phyloP scores from a whole-genome alignment of 768 basidiomycete genomes.

The Peribolospora baueri region DNA sequence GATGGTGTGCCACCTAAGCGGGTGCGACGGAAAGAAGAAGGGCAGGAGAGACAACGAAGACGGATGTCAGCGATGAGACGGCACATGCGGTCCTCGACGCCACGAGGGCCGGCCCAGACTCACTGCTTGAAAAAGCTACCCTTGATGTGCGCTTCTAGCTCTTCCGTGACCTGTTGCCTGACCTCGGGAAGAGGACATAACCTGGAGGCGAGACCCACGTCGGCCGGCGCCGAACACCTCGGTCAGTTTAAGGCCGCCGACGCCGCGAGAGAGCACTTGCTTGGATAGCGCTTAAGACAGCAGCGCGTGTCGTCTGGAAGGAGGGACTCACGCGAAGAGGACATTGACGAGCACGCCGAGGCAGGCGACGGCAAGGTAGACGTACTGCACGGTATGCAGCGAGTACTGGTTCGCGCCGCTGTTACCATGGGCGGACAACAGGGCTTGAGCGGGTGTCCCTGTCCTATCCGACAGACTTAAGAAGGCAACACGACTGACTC shows the following conservation, averaged over 20 bases:
- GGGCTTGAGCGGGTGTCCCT: neutral
- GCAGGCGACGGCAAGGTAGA: constrained; percentile 15
- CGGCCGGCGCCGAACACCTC: too few relatives aligned
- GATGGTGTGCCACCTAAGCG: constrained; percentile 6
- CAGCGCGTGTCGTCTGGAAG: constrained; percentile 3
- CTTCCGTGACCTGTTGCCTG: constrained; percentile 8
- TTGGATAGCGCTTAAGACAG: too few relatives aligned
- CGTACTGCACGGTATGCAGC: constrained; percentile 12
- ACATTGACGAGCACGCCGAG: constrained; percentile 13
- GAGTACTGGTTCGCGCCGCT: constrained; percentile 4
- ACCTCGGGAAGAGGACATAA: constrained; percentile 13
- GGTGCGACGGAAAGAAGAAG: neutral
- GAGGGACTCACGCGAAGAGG: constrained; percentile 3
- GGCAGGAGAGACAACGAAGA: neutral
- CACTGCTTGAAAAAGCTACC: constrained; percentile 4
- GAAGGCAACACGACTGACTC: neutral
- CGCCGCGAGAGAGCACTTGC: too few relatives aligned
- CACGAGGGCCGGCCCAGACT: neutral
- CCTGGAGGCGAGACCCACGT: too few relatives aligned
- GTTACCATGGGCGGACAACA: neutral
- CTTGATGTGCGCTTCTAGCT: constrained; percentile 1
- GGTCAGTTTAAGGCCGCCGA: too few relatives aligned
- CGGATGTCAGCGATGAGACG: too few relatives aligned
- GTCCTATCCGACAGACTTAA: too few relatives aligned
- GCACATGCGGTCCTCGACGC: constrained; percentile 5